Percentiles rank a stretch among this genome's conserved stretches.
Conservation (phyloP, 2,329 filamentous ascomycete genomes). For the Fusarium brachygibbosum region DNA sequence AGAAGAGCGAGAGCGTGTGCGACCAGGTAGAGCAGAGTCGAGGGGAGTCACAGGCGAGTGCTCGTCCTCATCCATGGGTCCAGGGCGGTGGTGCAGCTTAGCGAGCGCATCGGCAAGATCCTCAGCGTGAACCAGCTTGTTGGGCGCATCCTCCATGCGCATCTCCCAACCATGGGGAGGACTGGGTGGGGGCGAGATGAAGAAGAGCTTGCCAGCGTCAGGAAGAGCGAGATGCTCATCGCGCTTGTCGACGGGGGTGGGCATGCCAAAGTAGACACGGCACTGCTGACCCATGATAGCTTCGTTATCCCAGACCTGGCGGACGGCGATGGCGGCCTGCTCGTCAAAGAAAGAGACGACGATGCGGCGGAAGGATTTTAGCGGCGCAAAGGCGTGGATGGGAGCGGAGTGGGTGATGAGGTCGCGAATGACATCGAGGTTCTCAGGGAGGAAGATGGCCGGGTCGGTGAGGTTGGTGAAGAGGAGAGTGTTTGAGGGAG, state of each 20-base stretch:
- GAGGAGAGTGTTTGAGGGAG: conserved; percentile 85
- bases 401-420: conserved; percentile 78
- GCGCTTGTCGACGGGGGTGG: conserved; percentile 67
- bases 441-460: conserved; percentile 80
- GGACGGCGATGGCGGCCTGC: conserved; percentile 77
- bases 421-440: conserved; percentile 79
- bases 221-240: conserved; percentile 74
- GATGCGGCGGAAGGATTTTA: conserved; percentile 86
- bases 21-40: conserved; percentile 48
- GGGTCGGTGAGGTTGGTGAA: conserved; percentile 83
- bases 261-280: conserved; percentile 77
- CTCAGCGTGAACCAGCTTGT: conserved; percentile 77
- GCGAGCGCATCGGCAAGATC: conserved; percentile 76
- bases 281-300: conserved; percentile 77
- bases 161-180: conserved; percentile 79
- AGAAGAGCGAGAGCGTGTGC: conserved; percentile 70
- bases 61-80: conserved; percentile 56
- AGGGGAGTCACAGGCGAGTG: conserved; percentile 52
- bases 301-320: conserved; percentile 80
- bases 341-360: conserved; percentile 81
- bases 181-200: conserved; percentile 77
- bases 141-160: conserved; percentile 76
- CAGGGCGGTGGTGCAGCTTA: conserved; percentile 66
- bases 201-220: conserved; percentile 78
- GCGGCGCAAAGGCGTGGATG: conserved; percentile 82